These are phyloP conservation scores for Coccinonectria pachysandricola DNA, from an alignment of 2,329 filamentous ascomycete species.

Conservation along the genomic window DNA sequence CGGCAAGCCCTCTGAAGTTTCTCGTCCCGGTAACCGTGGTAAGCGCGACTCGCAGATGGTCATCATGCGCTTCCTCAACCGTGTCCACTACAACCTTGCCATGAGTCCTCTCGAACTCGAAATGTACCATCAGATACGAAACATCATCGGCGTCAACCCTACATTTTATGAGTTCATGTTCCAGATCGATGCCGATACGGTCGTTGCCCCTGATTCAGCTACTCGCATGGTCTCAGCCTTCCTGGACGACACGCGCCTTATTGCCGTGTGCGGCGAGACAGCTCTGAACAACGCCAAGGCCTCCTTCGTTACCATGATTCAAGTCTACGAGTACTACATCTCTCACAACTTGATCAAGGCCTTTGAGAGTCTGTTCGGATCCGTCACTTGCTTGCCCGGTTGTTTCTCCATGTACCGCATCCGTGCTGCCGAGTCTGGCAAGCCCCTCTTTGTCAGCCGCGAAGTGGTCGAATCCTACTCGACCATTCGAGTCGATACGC, in stretches of 20 bases:
- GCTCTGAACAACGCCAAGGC: constrained; percentile 85
- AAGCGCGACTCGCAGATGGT: constrained; percentile 99
- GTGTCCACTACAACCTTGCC: constrained; percentile 90
- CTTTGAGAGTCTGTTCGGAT: constrained; percentile 94
- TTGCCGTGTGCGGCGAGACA: constrained; percentile 91
- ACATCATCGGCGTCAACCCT: constrained; percentile 97
- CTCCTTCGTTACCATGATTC: constrained; percentile 96
- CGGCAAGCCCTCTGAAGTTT: constrained; percentile 93
- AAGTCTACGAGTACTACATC: constrained; percentile 99
- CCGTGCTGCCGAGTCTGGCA: constrained; percentile 84
- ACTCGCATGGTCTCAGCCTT: constrained; percentile 89
- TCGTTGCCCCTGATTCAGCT: constrained; percentile 79
- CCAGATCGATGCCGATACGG: constrained; percentile 94
- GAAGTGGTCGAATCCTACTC: constrained; percentile 83
- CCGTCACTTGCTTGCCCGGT: constrained; percentile 92
- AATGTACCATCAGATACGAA: constrained; percentile 97
- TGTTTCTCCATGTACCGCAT: constrained; percentile 99
- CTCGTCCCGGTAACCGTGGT: constrained; percentile 90
- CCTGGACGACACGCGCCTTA: constrained; percentile 83
- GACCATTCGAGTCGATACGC: constrained; percentile 89
- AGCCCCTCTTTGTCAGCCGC: constrained; percentile 89
- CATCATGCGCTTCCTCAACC: constrained; percentile 97
- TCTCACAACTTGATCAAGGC: constrained; percentile 95
- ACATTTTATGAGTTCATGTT: constrained; percentile 97
- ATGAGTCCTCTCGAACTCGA: constrained; percentile 97